phyloP scores from a whole-genome alignment of 345 rosid species.

The Carallia brachiata region DNA sequence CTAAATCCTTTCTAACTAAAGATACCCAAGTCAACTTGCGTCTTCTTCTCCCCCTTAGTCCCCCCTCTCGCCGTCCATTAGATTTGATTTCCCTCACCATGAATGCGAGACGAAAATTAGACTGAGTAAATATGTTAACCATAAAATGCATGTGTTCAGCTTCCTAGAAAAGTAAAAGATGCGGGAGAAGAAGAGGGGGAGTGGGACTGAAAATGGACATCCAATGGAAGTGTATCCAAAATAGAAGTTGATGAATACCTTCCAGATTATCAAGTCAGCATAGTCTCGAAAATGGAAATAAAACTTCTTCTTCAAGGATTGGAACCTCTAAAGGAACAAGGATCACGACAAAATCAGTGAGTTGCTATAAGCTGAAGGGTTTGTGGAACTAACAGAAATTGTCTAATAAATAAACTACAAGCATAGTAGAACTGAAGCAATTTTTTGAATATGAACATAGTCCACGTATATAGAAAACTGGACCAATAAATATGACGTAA shows the following conservation, averaged over 20 bases:
- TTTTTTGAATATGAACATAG: background rate
- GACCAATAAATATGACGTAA: background rate
- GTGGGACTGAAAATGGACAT: background rate
- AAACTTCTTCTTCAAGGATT: conserved; percentile 86
- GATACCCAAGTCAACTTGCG: too few species aligned
- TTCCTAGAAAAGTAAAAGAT: background rate
- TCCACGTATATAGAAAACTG: background rate
- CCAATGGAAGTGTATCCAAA: background rate
- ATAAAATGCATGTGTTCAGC: too few species aligned
- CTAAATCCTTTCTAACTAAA: too few species aligned
- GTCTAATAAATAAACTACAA: background rate
- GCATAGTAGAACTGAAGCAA: background rate
- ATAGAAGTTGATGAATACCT: conserved; percentile 43
- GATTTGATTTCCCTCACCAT: too few species aligned
- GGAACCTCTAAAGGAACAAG: conserved; percentile 61
- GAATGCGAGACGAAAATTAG: too few species aligned
- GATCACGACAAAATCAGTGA: conserved; percentile 20
- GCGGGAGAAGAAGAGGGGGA: background rate
- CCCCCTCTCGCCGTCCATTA: too few species aligned
- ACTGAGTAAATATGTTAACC: too few species aligned
- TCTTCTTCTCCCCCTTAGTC: too few species aligned
- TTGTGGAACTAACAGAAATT: conserved; percentile 8
- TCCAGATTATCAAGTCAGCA: conserved; percentile 88
- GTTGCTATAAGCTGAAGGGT: conserved; percentile 7
- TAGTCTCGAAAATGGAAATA: conserved; percentile 94